Evolutionary conservation across 768 basidiomycete species (phyloP).

Genomic region (Auriscalpium vulgare): DNA sequence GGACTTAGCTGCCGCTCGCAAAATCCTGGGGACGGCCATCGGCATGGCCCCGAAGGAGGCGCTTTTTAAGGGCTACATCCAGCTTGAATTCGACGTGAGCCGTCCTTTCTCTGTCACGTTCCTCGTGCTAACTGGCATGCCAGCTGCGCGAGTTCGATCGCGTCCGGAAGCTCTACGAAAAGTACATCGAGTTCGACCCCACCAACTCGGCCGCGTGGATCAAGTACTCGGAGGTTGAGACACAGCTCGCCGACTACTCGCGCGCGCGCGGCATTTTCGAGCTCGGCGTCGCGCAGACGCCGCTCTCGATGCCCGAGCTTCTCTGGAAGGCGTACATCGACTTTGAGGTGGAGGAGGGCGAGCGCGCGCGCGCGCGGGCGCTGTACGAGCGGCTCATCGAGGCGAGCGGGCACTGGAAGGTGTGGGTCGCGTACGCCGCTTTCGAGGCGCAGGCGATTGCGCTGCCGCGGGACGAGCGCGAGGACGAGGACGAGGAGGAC

Average conservation of each 20-base stretch:
- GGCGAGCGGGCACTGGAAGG: slow-evolving; percentile 90
- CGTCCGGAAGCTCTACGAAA: slow-evolving; percentile 85
- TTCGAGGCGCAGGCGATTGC: slow-evolving; percentile 82
- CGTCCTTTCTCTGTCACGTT: neutral
- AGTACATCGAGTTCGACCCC: slow-evolving; percentile 91
- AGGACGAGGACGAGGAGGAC: slow-evolving; percentile 61
- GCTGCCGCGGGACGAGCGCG: slow-evolving; percentile 52
- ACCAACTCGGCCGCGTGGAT: slow-evolving; percentile 94
- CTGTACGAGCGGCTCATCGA: slow-evolving; percentile 84
- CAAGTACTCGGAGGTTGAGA: slow-evolving; percentile 88
- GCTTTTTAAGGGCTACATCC: slow-evolving; percentile 93
- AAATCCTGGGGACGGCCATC: slow-evolving; percentile 81
- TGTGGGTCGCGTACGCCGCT: slow-evolving; percentile 92
- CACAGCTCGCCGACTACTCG: slow-evolving; percentile 75
- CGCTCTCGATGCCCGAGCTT: slow-evolving; percentile 91
- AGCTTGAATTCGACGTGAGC: slow-evolving; percentile 78
- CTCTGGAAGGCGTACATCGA: slow-evolving; percentile 96
- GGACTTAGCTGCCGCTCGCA: slow-evolving; percentile 78
- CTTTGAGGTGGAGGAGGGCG: slow-evolving; percentile 92
- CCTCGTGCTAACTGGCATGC: neutral
- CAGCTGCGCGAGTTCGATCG: slow-evolving; percentile 93
- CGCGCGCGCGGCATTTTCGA: slow-evolving; percentile 94
- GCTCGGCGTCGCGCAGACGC: slow-evolving; percentile 74
- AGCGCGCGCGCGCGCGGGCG: slow-evolving; percentile 73
- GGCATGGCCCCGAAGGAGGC: slow-evolving; percentile 96